Evolutionary conservation across 805 yeast genomes (phyloP), one percentile per base, ranked within the genome.

Genomic region (Candida nitratophila): DNA sequence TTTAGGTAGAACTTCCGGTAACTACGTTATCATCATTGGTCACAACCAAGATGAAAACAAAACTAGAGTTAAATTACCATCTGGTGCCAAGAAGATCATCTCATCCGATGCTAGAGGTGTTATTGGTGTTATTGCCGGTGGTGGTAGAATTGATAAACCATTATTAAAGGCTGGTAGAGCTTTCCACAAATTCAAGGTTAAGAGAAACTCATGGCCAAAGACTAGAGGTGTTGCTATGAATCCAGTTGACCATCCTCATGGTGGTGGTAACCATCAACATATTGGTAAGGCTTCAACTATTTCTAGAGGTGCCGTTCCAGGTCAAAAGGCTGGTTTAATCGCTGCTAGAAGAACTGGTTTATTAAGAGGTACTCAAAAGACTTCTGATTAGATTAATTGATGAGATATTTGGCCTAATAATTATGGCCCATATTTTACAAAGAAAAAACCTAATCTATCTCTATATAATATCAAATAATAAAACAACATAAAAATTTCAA

Each of bases 201-300:
- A 93, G 95, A 83, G 98, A 81, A 89, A 93, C 96, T 88, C 96
- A 60, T 93, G 98, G 98, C 99, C 99, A 78, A 90, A 88, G 86
- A 93, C 98, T 70, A 89, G 98, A 82, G 99, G 98, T 91, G 98
- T 91, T 72, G 99, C 99, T 73, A 91, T 93, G 99, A 91, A 91
- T 81, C 98, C 98, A 75, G 99, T 91, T 74, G 99, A 91, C 74
- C 99, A 91, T 82, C 99, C 99, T 74, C 99, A 91, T 76, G 99
- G 99, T 87, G 98, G 99, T 91, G 99, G 99, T 91, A 90, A 90
- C 96, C 98, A 91, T 78, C 98, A 91, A 82, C 98, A 91, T 76
- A 91, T 90, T 79, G 98, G 98, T 89, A 91, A 91, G 83, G 97
- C 98, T 68, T 91, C 98, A 65, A 91, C 98, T 68, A 91, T 91